Percentiles rank a stretch among this genome's conserved stretches.
These are phyloP conservation scores for Fraxinus sp. DNA, from an alignment of 305 asterid species.

Conservation along the genomic window DNA sequence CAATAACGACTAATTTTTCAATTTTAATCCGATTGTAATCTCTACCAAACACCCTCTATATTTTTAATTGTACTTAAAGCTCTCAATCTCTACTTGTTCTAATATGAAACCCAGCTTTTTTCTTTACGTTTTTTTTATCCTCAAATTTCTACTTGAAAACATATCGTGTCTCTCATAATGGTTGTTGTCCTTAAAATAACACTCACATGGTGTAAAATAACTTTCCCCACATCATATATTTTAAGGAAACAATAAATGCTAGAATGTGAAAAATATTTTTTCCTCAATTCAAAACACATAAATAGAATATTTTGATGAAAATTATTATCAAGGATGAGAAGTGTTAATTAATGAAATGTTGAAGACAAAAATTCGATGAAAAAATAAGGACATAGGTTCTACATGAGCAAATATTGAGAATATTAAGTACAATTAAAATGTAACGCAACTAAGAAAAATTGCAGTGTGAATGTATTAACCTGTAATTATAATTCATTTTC, in stretches of 20 bases:
- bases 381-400: neutral
- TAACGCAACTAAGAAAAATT: no score
- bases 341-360: neutral
- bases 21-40: no score
- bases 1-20: no score
- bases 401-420: neutral
- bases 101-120: neutral
- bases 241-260: no score
- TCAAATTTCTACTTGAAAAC: neutral
- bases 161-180: no score
- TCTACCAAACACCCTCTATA: no score
- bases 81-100: neutral
- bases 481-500: no score
- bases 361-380: neutral
- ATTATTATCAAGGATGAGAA: neutral
- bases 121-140: neutral
- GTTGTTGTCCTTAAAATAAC: no score
- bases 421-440: neutral
- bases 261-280: neutral
- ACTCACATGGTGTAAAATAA: no score
- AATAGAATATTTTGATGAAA: neutral
- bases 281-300: neutral
- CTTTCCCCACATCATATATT: neutral
- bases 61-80: no score
- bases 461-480: neutral